Evolutionary conservation across 306 rosid species (phyloP), one percentile per base, ranked within the genome.

Genomic region (Trifolium dubium): DNA sequence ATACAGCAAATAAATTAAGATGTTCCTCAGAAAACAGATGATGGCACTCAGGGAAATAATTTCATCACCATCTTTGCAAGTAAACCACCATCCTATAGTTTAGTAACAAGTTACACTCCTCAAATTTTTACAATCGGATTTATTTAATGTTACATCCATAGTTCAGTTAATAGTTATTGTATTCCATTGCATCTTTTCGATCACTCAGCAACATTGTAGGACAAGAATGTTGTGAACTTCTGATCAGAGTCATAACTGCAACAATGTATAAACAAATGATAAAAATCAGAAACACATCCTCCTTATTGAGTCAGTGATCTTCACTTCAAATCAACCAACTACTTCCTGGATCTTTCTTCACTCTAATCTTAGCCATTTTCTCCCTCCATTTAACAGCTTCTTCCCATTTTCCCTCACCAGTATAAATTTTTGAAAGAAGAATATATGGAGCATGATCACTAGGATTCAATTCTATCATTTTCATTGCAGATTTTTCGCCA

Each of bases 371-470:
- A 0, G 74, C 65, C 88, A 86, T 83, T 76, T 78, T 80, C 74
- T 39, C 78, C 80, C 90, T 81, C 43, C 83, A 83, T 29, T 86
- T 34, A 58, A 64, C 54, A 46, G 85, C 89, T 81, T 86, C 87
- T 75, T 81, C 84, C 89, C 89, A 86, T 72, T 83, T 83, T 69
- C 89, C 85, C 73, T 81, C 87, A 55, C 39, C 81, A 43, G 17
- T 49, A 69, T 83, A 83, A 37, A 86, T 72, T 13, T 83, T 81
- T 1, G 87, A 86, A 18, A 83, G 86, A 67, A 86, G 84, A 67
- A 86, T 61, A 73, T 86, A 86, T 0, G 87, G 30, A 76, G 86
- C 83, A 83, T 86, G 90, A 75, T 86, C 86, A 53, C 43, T 55
- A 13, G 87, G 84, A 81, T 81, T 75, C 67, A 78, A 71, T 55